Evolutionary conservation across 495 filamentous ascomycete genomes (phyloP).

Genomic region (Aspergillus sparsus): DNA sequence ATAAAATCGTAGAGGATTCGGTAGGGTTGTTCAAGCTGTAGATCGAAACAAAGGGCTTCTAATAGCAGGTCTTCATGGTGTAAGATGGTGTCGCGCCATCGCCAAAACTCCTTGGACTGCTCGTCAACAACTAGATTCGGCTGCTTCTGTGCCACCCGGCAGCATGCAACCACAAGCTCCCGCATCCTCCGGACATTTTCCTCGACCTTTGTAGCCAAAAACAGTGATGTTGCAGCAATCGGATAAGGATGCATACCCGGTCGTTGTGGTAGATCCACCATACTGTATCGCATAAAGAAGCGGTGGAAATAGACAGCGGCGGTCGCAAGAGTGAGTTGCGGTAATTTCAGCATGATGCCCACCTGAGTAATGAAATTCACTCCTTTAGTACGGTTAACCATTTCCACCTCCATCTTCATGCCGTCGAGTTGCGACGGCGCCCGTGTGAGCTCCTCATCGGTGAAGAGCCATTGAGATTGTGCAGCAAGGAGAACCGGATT

Average conservation of each 20-base stretch:
- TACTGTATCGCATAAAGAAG: conserved; percentile 85
- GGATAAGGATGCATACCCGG: conserved; percentile 82
- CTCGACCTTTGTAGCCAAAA: conserved; percentile 94
- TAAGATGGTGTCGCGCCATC: conserved; percentile 90
- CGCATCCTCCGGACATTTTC: conserved; percentile 93
- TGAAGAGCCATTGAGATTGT: conserved; percentile 86
- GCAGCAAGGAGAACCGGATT: conserved; percentile 53
- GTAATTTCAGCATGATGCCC: conserved; percentile 88
- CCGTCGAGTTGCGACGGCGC: conserved; percentile 86
- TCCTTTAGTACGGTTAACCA: conserved; percentile 78
- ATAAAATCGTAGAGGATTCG: conserved; percentile 76
- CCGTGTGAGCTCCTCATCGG: conserved; percentile 73
- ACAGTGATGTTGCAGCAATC: conserved; percentile 85
- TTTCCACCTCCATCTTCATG: conserved; percentile 71
- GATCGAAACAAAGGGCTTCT: conserved; percentile 90
- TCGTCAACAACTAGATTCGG: conserved; percentile 83
- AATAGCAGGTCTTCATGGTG: conserved; percentile 88
- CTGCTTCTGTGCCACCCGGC: conserved; percentile 93
- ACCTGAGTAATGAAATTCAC: conserved; percentile 95
- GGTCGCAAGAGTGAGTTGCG: conserved; percentile 86
- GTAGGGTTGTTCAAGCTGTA: conserved; percentile 84
- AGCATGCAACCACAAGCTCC: conserved; percentile 87
- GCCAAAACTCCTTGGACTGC: conserved; percentile 95
- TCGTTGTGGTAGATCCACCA: conserved; percentile 62
- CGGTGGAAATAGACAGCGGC: conserved; percentile 94